Evolutionary conservation across 129 eudicot species (phyloP), one percentile per base, ranked within the genome.

Genomic region (Arctium minus): DNA sequence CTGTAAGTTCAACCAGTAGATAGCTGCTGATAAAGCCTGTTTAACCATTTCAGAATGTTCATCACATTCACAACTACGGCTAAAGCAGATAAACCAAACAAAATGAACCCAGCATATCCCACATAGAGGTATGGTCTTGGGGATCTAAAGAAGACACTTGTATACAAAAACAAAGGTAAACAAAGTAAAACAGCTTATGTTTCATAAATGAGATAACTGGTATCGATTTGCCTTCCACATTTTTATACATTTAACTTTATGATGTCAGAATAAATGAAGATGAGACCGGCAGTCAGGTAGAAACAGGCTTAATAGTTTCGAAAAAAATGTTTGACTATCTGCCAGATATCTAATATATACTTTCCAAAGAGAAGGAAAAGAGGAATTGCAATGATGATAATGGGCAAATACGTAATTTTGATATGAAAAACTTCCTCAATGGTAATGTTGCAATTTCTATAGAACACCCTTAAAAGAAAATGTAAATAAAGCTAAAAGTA

Each of bases 1-100:
- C 99, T 96, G 99, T 91, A 93, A 96, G 95, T 95, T 95, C 93
- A 93, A 96, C 93, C 99, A 93, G 99, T 90, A 93, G 97, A 96
- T 84, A 92, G 99, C 97, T 90, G 97, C 97, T 95, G 88, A 77
- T 93, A 87, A 96, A 96, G 94, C 99, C 99, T 96, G 98, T 89
- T 96, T 81, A 86, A 79, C 89, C 91, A 80, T 90, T 88, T 85
- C 81, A 93, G 87, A 83, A 88, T 88, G 88, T 84, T 85, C 86
- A 91, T 88, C 92, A 92, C 89, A 91, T 86, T 88, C 81, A 85
- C 92, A 80, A 90, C 83, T 79, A 84, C 70, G 72, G 78, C 78
- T 75, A 74, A 67, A 79, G 8, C 42, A 60, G 62, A 22, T 33
- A 33, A 79, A 6, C 15, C 29, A 3, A 27, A 8, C 33, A 15